Base-by-base conservation (phyloP, 768 basidiomycete genomes). In the Tricholoma furcatifolium region DNA sequence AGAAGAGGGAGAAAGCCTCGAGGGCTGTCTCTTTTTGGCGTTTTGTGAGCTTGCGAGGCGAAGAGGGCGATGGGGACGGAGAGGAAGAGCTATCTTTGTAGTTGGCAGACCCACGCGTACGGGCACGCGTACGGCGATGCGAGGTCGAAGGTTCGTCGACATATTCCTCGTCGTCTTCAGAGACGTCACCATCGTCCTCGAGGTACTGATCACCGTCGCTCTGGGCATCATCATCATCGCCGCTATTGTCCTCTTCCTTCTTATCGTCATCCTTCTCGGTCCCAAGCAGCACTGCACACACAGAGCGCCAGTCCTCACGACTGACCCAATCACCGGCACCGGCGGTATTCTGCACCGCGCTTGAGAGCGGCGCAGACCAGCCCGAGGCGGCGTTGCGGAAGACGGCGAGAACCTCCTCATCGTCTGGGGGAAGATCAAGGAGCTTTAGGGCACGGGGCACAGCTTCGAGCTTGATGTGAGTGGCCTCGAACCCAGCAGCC, bases 221-320 rank as follows among this genome's bases (percentile, higher is more conserved):
- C 55, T 56, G 38, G 51, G 54, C 30, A 44, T 56, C 43, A 17
- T 40, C 48, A 43, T 63, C 49, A 31, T 61, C 63, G 24, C 46
- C 62, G 34, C 41, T 50, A 50, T 62, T 65, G 17, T 67, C 65
- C 30, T 45, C 60, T 27, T 27, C 27, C 7, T 27, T 27, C 27
- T 27, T 27, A 51, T 56, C 58, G 47, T 60, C 64, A 35, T 65
- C 69, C 18, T 66, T 70, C 53, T 83, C 85, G 4, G n/a, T n/a
- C n/a, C n/a, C n/a, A n/a, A 93, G 72, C 11, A 93, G 70, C 4
- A 86, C 86, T 9, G 85, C 83, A 63, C 91, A 93, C 4, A 93
- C 87, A 11, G 88, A 78, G 34, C 87, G 79, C 87, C 88, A 93
- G 63, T 92, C 91, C 24, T 83, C 82, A 44, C 76, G 71, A 58